A percentile compares a stretch with the other conserved stretches of the same genome.
Conservation (phyloP, 2,329 filamentous ascomycete genomes). For the Xylariales sp. region DNA sequence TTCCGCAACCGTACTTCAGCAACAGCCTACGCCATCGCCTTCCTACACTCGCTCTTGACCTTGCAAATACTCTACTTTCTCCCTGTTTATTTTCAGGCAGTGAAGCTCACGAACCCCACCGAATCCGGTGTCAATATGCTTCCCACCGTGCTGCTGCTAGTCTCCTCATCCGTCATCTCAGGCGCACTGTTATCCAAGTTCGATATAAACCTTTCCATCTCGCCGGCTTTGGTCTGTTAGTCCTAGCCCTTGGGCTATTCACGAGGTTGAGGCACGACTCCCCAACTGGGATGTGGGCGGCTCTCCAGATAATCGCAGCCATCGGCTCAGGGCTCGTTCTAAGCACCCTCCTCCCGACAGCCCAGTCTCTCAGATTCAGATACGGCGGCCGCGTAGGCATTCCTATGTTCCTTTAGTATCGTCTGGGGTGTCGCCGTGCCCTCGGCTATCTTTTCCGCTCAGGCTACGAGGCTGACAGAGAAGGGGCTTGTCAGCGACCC, state of each 20-base stretch:
- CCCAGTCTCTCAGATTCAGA: conserved; percentile 50
- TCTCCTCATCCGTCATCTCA: conserved; percentile 35
- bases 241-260: conserved; percentile 53
- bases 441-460: conserved; percentile 27
- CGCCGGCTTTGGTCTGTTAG: conserved; percentile 45
- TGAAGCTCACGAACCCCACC: conserved; percentile 48
- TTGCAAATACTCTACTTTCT: conserved; percentile 53
- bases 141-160: conserved; percentile 8
- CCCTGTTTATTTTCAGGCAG: conserved; percentile 58
- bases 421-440: conserved; percentile 56
- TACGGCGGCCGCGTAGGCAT: conserved; percentile 50
- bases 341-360: conserved; percentile 52
- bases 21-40: conserved; percentile 49
- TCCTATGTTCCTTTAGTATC: conserved; percentile 54
- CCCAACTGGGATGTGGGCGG: conserved; percentile 50
- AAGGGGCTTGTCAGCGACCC: too few relatives aligned
- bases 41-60: conserved; percentile 48
- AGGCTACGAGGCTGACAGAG: too few relatives aligned
- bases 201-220: conserved; percentile 43
- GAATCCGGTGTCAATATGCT: conserved; percentile 21
- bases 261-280: conserved; percentile 50
- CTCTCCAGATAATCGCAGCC: conserved; percentile 52
- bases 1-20: conserved; percentile 56
- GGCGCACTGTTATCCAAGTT: conserved; percentile 34
- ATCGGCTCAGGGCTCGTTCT: conserved; percentile 55